Evolutionary conservation across 2,329 filamentous ascomycete species (phyloP).

Genomic region (Rhexocercosporidium sp.): DNA sequence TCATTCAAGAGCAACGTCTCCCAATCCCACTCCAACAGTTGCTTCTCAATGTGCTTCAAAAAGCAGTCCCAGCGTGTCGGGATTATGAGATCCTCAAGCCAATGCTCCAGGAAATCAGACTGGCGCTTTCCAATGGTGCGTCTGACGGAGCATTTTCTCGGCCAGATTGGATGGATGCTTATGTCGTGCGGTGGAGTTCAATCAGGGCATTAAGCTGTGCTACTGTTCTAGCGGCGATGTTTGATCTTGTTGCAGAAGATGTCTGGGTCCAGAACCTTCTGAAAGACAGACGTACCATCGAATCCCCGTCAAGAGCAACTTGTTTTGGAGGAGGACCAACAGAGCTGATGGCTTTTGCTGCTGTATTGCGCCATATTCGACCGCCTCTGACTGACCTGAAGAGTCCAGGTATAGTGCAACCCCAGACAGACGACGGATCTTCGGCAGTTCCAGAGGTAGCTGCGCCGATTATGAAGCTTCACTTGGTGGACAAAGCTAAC

Average conservation of each 20-base stretch:
- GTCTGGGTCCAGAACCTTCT: neutral
- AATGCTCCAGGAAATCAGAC: conserved; percentile 78
- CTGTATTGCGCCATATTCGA: conserved; percentile 61
- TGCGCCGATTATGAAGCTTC: conserved; percentile 48
- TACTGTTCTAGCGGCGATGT: conserved; percentile 49
- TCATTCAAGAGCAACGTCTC: conserved; percentile 35
- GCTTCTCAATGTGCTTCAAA: conserved; percentile 72
- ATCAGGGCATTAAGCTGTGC: conserved; percentile 80
- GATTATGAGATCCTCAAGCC: conserved; percentile 51
- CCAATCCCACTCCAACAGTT: conserved; percentile 64
- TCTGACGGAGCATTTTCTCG: conserved; percentile 78
- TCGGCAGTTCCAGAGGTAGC: too few relatives aligned
- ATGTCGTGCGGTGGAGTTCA: conserved; percentile 88
- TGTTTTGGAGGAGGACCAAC: conserved; percentile 45
- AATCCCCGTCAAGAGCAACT: conserved; percentile 4
- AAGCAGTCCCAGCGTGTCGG: conserved; percentile 61
- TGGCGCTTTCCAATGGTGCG: conserved; percentile 81
- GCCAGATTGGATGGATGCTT: conserved; percentile 73
- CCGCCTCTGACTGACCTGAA: conserved; percentile 36
- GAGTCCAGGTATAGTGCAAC: neutral
- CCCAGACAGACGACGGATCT: neutral
- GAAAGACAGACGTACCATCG: neutral
- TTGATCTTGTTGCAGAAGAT: conserved; percentile 11
- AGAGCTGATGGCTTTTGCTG: conserved; percentile 65
- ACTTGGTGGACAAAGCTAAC: conserved; percentile 79